These are phyloP conservation scores for Lachnellula arida DNA, from an alignment of 2,329 filamentous ascomycete species.

Conservation along the genomic window DNA sequence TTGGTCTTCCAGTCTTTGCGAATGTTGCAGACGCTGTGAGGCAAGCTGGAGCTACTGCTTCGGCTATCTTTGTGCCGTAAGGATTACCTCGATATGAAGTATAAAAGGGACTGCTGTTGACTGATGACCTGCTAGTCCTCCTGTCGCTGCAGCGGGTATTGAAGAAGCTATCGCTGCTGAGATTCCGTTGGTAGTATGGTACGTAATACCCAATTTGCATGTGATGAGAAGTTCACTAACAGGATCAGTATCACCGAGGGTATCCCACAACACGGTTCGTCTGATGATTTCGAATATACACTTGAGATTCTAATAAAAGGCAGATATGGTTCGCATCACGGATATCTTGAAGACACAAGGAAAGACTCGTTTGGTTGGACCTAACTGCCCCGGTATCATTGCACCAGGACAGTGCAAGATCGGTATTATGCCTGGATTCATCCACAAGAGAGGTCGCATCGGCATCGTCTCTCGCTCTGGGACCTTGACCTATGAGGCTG, in stretches of 20 bases:
- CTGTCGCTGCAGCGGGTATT: conserved; percentile 88
- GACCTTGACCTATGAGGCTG: conserved; percentile 97
- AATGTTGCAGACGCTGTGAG: conserved; percentile 85
- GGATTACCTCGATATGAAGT: conserved; percentile 4
- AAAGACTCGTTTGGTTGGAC: conserved; percentile 94
- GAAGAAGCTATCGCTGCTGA: conserved; percentile 94
- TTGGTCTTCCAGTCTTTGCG: conserved; percentile 88
- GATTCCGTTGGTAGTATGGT: conserved; percentile 89
- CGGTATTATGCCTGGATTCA: conserved; percentile 99
- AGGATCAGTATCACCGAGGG: conserved; percentile 76
- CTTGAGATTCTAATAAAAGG: conserved; percentile 11
- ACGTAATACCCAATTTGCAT: conserved; percentile 24
- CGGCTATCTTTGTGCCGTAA: conserved; percentile 94
- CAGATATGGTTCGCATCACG: conserved; percentile 99
- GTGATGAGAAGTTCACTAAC: conserved; percentile 18
- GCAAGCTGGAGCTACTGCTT: conserved; percentile 84
- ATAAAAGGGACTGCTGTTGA: neutral
- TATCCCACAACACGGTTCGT: conserved; percentile 89
- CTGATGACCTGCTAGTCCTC: conserved; percentile 57
- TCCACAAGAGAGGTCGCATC: conserved; percentile 98
- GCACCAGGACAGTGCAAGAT: conserved; percentile 97
- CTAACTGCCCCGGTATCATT: conserved; percentile 98
- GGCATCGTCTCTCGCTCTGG: conserved; percentile 98
- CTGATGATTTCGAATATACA: conserved; percentile 12
- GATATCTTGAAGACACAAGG: conserved; percentile 94